A percentile compares a stretch with the other conserved stretches of the same genome.
These are phyloP conservation scores for Acorus gramineus DNA, from an alignment of 106 monocot genomes.

Conservation along the genomic window DNA sequence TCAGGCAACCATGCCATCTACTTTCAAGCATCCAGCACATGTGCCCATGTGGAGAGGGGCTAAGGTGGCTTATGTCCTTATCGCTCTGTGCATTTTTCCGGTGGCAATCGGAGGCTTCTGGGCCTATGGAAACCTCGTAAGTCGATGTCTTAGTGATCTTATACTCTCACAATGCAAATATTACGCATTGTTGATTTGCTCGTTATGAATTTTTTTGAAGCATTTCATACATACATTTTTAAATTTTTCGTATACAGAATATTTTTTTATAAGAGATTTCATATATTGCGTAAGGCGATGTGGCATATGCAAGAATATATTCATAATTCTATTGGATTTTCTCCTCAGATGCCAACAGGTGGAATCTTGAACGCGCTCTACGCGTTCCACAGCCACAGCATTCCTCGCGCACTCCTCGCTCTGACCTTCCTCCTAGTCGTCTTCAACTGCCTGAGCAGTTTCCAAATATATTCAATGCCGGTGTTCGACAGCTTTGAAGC, in stretches of 20 bases:
- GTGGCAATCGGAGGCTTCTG: conserved; percentile 85
- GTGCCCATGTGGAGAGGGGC: conserved; percentile 98
- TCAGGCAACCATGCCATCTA: conserved; percentile 94
- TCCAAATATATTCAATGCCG: conserved; percentile 96
- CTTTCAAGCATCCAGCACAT: conserved; percentile 93
- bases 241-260: no score
- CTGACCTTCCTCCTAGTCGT: conserved; percentile 78
- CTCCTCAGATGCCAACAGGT: conserved; percentile 72
- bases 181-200: background rate
- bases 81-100: conserved; percentile 85
- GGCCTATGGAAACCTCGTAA: conserved; percentile 90
- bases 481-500: conserved; percentile 98
- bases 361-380: conserved; percentile 80
- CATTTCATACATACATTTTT: no score
- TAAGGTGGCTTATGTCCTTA: conserved; percentile 75
- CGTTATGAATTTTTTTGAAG: background rate
- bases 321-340: background rate
- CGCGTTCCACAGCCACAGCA: conserved; percentile 64
- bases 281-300: no score
- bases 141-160: conserved; percentile 9
- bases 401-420: conserved; percentile 62
- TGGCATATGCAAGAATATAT: no score
- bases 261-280: no score
- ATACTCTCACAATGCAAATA: no score
- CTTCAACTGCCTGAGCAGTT: conserved; percentile 89